phyloP scores from a whole-genome alignment of 108 stramenopile genomes.

The Seminavis robusta region DNA sequence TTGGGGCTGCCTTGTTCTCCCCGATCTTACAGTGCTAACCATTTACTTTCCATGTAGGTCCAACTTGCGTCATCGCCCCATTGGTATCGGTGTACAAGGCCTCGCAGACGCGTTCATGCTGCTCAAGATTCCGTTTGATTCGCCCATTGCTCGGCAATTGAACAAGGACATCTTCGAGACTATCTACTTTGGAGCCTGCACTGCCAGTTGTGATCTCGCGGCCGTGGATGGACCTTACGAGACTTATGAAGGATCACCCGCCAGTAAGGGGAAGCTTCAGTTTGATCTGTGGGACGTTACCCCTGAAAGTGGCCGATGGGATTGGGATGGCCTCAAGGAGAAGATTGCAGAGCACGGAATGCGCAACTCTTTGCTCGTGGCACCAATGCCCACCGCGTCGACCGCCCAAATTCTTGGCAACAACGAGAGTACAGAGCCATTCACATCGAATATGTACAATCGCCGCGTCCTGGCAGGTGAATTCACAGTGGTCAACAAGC shows the following conservation, averaged over 20 bases:
- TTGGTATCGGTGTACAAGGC: slow-evolving; percentile 99
- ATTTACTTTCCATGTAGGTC: slow-evolving; percentile 19
- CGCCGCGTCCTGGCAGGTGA: slow-evolving; percentile 99
- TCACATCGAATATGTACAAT: slow-evolving; percentile 98
- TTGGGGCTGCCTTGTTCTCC: background rate
- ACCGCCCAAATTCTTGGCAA: slow-evolving; percentile 99
- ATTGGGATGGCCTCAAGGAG: slow-evolving; percentile 91
- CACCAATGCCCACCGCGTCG: slow-evolving; percentile 99
- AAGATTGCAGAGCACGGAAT: slow-evolving; percentile 88
- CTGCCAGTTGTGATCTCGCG: slow-evolving; percentile 93
- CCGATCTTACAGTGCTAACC: background rate
- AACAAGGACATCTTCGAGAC: slow-evolving; percentile 99
- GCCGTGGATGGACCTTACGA: slow-evolving; percentile 90
- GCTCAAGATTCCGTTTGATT: slow-evolving; percentile 95
- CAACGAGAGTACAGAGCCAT: slow-evolving; percentile 99
- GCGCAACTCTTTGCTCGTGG: slow-evolving; percentile 97
- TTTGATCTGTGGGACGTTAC: slow-evolving; percentile 97
- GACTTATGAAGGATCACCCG: slow-evolving; percentile 93
- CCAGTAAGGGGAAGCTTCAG: slow-evolving; percentile 93
- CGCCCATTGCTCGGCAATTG: slow-evolving; percentile 71
- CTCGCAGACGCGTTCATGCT: slow-evolving; percentile 97
- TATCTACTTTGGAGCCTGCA: slow-evolving; percentile 97
- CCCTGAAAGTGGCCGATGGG: slow-evolving; percentile 80
- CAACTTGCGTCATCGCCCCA: slow-evolving; percentile 98
- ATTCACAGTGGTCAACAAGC: slow-evolving; percentile 98